Conservation (phyloP, 345 rosid genomes). For the Eucalyptus camaldulensis region DNA sequence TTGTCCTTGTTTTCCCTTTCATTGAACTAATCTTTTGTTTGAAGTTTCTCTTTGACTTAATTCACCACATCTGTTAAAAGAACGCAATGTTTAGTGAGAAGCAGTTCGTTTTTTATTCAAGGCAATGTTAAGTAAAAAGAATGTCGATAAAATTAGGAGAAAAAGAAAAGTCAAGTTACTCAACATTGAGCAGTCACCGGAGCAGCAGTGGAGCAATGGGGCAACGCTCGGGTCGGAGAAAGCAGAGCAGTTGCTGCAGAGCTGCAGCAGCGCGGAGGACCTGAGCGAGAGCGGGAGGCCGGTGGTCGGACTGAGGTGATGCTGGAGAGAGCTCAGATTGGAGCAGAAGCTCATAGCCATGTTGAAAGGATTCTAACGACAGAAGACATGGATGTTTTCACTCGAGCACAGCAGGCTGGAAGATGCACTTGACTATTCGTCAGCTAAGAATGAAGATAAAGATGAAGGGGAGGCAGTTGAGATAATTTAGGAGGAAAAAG, state of each 20-base stretch:
- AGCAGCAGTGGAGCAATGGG: neutral
- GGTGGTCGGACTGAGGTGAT: neutral
- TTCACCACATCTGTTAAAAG: neutral
- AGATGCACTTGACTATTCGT: neutral
- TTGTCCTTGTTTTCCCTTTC: neutral
- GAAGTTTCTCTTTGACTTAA: neutral
- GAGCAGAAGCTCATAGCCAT: conserved; percentile 19
- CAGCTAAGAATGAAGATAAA: neutral
- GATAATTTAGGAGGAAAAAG: neutral
- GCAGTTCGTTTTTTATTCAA: neutral
- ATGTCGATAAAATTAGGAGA: neutral
- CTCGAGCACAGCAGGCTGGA: neutral
- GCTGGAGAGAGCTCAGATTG: neutral
- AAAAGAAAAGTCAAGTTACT: neutral
- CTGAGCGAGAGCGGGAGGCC: neutral
- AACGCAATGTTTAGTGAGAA: neutral
- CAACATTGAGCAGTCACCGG: neutral
- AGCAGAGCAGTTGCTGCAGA: neutral
- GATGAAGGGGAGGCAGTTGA: neutral
- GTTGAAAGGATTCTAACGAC: neutral
- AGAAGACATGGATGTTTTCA: neutral
- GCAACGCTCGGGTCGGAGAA: neutral
- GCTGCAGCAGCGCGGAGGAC: neutral
- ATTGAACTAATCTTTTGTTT: neutral
- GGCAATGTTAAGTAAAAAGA: neutral